A percentile compares a stretch with the other conserved stretches of the same genome.
These are phyloP conservation scores for Tricladium varicosporioides DNA, from an alignment of 2,329 filamentous ascomycete genomes.

Conservation along the genomic window DNA sequence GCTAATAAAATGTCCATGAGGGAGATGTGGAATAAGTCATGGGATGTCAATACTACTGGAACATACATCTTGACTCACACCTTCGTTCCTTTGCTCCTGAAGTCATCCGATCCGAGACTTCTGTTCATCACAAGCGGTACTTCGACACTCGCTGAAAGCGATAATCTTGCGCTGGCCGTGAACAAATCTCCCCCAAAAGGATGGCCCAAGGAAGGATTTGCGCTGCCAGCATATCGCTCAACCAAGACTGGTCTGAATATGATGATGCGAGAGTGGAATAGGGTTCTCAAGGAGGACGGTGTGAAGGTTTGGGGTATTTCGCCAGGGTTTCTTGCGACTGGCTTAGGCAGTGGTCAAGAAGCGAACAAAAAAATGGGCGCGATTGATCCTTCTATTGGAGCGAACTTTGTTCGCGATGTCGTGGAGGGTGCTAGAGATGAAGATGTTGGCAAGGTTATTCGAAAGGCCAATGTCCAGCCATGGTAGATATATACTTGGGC, in stretches of 20 bases:
- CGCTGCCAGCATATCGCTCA: slow-evolving; percentile 37
- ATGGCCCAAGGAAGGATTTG: slow-evolving; percentile 40
- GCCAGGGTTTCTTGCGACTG: slow-evolving; percentile 49
- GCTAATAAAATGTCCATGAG: slow-evolving; percentile 33
- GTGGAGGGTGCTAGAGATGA: slow-evolving; percentile 41
- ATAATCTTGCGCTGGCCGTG: slow-evolving; percentile 9
- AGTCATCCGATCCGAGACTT: slow-evolving; percentile 43
- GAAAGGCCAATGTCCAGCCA: slow-evolving; percentile 20
- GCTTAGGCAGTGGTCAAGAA: slow-evolving; percentile 36
- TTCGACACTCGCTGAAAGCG: slow-evolving; percentile 35
- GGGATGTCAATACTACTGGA: slow-evolving; percentile 43
- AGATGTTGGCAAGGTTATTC: slow-evolving; percentile 40
- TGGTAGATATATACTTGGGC: too few relatives aligned
- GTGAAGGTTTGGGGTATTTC: slow-evolving; percentile 49
- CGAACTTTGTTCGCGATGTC: slow-evolving; percentile 39
- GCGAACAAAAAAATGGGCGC: slow-evolving; percentile 31
- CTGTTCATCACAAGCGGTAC: slow-evolving; percentile 47
- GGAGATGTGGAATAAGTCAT: slow-evolving; percentile 41
- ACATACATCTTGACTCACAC: slow-evolving; percentile 38
- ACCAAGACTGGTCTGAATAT: slow-evolving; percentile 47
- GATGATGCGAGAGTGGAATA: slow-evolving; percentile 46
- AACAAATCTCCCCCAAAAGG: slow-evolving; percentile 32
- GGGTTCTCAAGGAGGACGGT: slow-evolving; percentile 45
- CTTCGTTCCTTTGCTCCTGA: slow-evolving; percentile 42
- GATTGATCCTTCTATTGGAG: slow-evolving; percentile 37